phyloP scores from a whole-genome alignment of 2,329 filamentous ascomycete species.

The Fusarium sp. region DNA sequence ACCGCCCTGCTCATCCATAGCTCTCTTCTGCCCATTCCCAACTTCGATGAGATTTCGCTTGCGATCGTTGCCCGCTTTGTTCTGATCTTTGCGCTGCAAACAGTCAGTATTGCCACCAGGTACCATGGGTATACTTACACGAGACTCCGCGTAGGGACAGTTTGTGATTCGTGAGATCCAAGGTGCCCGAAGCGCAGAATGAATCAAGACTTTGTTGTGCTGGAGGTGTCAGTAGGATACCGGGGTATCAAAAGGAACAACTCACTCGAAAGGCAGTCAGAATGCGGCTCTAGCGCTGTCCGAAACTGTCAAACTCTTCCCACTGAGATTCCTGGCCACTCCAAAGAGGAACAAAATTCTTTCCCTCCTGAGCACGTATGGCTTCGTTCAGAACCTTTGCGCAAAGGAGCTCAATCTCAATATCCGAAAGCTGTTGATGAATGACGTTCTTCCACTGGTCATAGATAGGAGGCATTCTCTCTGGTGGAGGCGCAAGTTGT shows the following conservation, averaged over 20 bases:
- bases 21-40: constrained; percentile 29
- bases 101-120: neutral
- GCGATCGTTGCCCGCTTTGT: constrained; percentile 41
- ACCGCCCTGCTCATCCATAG: constrained; percentile 22
- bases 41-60: constrained; percentile 29
- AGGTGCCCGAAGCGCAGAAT: constrained; percentile 38
- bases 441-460: constrained; percentile 41
- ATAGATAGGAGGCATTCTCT: constrained; percentile 19
- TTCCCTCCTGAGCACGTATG: constrained; percentile 31
- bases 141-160: constrained; percentile 33
- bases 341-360: constrained; percentile 38
- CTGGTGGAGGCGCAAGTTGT: constrained; percentile 21
- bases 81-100: constrained; percentile 37
- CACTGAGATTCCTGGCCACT: constrained; percentile 40
- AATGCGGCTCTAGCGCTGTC: constrained; percentile 42
- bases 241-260: rapidly evolving
- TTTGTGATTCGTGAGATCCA: constrained; percentile 41
- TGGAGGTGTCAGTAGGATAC: neutral
- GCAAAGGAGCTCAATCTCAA: constrained; percentile 41
- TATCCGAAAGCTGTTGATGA: constrained; percentile 27
- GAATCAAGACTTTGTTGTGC: constrained; percentile 41
- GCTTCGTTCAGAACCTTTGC: constrained; percentile 38
- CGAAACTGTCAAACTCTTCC: constrained; percentile 41
- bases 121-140: constrained; percentile 8
- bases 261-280: constrained; percentile 38